These are phyloP conservation scores for Citrullus amarus DNA, from an alignment of 306 rosid genomes.

Conservation along the genomic window DNA sequence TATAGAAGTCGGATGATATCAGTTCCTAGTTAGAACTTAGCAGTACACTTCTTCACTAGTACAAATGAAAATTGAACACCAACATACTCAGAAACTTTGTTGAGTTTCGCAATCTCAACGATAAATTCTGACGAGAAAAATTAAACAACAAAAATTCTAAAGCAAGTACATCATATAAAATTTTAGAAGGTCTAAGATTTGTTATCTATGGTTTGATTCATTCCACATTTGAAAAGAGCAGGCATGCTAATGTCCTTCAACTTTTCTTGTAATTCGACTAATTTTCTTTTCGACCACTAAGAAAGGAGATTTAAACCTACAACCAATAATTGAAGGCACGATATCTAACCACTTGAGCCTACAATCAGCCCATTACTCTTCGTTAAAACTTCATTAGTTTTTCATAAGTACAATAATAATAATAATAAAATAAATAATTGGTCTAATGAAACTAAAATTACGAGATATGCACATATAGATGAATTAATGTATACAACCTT, in stretches of 20 bases:
- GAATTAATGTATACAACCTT: neutral
- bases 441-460: neutral
- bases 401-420: neutral
- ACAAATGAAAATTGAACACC: neutral
- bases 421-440: neutral
- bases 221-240: neutral
- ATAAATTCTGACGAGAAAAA: slow-evolving; percentile 1
- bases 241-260: neutral
- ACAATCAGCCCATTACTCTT: neutral
- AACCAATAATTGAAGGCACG: neutral
- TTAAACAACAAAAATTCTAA: slow-evolving; percentile 9
- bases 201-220: slow-evolving; percentile 5
- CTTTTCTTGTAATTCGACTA: neutral
- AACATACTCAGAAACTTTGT: neutral
- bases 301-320: neutral
- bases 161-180: slow-evolving; percentile 27
- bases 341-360: neutral
- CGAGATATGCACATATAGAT: neutral
- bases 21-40: neutral
- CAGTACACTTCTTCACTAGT: neutral
- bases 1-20: neutral
- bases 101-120: neutral
- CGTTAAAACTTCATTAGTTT: too few relatives aligned
- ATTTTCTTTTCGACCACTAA: too few relatives aligned
- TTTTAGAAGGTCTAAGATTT: slow-evolving; percentile 10